Evolutionary conservation across 305 asterid species (phyloP).

Genomic region (Fraxinus latifolia): DNA sequence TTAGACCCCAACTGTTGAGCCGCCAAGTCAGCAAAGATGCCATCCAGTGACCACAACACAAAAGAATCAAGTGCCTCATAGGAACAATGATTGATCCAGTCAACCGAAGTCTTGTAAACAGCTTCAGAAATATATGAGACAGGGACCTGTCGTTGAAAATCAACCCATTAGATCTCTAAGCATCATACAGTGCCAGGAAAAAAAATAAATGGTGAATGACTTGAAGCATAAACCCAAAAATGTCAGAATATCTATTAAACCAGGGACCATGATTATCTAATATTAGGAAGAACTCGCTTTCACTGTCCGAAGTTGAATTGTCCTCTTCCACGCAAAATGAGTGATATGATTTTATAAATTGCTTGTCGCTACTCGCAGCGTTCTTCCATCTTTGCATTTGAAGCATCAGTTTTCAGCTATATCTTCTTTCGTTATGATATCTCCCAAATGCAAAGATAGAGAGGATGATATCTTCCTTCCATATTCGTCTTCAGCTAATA

Average conservation of each 20-base stretch:
- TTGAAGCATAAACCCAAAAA: neutral
- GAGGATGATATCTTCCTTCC: neutral
- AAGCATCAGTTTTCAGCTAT: neutral
- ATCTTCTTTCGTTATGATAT: neutral
- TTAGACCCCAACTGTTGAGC: slow-evolving; percentile 52
- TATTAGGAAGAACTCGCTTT: neutral
- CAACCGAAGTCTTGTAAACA: slow-evolving; percentile 68
- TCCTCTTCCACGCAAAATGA: neutral
- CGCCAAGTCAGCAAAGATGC: slow-evolving; percentile 63
- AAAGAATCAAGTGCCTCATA: slow-evolving; percentile 61
- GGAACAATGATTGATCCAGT: slow-evolving; percentile 74
- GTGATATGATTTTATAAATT: neutral
- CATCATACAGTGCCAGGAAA: neutral
- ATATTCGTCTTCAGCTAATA: neutral
- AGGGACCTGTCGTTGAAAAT: slow-evolving; percentile 53
- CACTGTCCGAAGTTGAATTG: neutral
- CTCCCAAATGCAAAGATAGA: neutral
- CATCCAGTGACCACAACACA: slow-evolving; percentile 71
- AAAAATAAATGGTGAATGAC: neutral
- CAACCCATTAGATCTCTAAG: neutral
- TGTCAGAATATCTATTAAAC: neutral
- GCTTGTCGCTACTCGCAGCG: neutral
- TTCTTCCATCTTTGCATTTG: neutral
- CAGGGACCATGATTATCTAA: neutral
- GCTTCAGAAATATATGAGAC: slow-evolving; percentile 58